Conservation (phyloP, 129 eudicot species). For the Chrysanthemum makinoi region DNA sequence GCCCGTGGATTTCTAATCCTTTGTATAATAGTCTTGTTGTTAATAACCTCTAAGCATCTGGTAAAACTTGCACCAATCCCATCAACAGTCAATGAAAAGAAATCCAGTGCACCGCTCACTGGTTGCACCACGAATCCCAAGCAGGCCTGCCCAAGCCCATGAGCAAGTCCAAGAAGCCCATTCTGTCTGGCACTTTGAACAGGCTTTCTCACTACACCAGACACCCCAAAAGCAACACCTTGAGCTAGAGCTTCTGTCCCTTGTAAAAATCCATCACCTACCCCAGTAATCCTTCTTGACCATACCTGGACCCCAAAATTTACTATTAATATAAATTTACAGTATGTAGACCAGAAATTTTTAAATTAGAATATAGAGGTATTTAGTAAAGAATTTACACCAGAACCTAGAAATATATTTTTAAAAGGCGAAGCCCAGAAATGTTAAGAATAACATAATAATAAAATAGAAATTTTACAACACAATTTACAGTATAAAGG, state of each 20-base stretch:
- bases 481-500: neutral
- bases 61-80: conserved; percentile 98
- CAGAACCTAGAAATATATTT: no score
- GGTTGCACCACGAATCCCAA: conserved; percentile 92
- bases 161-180: conserved; percentile 96
- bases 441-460: no score
- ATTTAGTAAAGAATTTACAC: no score
- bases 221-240: conserved; percentile 95
- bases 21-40: conserved; percentile 55
- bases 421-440: no score
- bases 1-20: conserved; percentile 90
- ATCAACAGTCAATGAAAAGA: conserved; percentile 89
- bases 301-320: conserved; percentile 51
- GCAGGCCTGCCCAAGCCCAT: conserved; percentile 92
- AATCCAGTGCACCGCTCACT: conserved; percentile 94
- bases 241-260: conserved; percentile 99
- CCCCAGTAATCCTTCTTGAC: conserved; percentile 95
- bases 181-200: conserved; percentile 93
- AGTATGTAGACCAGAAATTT: neutral
- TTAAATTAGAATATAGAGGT: no score
- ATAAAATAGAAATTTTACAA: no score
- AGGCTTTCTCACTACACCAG: conserved; percentile 91
- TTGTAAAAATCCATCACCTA: conserved; percentile 91
- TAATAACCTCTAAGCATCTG: conserved; percentile 79
- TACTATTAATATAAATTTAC: conserved; percentile 2